A percentile compares a stretch with the other conserved stretches of the same genome.
Evolutionary conservation across 2,329 filamentous ascomycete species (phyloP).

Genomic region (Metarhizium guizhouense): DNA sequence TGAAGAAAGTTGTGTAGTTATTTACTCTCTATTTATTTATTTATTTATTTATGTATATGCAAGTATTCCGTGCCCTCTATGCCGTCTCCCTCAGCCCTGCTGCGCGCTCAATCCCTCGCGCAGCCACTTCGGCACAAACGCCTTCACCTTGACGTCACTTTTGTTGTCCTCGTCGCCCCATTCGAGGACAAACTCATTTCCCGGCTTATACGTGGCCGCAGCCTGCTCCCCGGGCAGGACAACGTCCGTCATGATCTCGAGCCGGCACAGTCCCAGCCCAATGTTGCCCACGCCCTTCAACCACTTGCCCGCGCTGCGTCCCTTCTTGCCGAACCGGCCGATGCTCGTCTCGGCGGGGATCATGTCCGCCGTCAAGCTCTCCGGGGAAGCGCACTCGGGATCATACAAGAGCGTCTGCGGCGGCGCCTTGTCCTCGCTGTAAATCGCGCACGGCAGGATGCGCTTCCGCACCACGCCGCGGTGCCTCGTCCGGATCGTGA

Average conservation of each 20-base stretch:
- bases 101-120: conserved; percentile 28
- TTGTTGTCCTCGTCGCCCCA: conserved; percentile 35
- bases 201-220: conserved; percentile 51
- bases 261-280: conserved; percentile 74
- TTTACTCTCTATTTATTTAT: not conserved
- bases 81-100: conserved; percentile 7
- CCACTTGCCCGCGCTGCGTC: conserved; percentile 74
- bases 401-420: conserved; percentile 38
- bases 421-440: conserved; percentile 35
- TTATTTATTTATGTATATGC: not conserved
- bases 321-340: conserved; percentile 41
- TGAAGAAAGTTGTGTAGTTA: not conserved
- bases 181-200: conserved; percentile 53
- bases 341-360: conserved; percentile 40
- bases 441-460: conserved; percentile 71
- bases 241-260: conserved; percentile 86
- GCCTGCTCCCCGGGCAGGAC: conserved; percentile 59
- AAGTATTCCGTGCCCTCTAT: not conserved
- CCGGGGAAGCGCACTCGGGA: conserved; percentile 18
- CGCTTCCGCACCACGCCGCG: conserved; percentile 89
- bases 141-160: conserved; percentile 51
- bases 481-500: conserved; percentile 92
- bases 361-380: conserved; percentile 22
- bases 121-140: conserved; percentile 77
- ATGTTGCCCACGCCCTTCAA: conserved; percentile 73